Conservation (phyloP, 2,329 filamentous ascomycete genomes). For the Monilinia aucupariae region DNA sequence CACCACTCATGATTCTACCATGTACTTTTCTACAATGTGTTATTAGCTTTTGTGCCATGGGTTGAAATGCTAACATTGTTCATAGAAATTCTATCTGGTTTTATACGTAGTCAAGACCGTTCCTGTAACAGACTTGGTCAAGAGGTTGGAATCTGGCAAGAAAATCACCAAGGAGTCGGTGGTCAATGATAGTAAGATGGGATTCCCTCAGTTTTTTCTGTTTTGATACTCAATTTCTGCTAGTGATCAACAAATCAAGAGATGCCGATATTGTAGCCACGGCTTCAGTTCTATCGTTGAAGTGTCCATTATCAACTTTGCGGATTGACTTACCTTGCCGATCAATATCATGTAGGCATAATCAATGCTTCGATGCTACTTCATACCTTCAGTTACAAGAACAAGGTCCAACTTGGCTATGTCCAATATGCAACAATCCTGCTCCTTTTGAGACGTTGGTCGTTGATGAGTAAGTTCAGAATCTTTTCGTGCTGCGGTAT, state of each 20-base stretch:
- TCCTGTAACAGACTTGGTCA: slow-evolving; percentile 65
- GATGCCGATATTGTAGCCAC: slow-evolving; percentile 88
- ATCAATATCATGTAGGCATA: slow-evolving; percentile 74
- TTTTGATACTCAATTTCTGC: slow-evolving; percentile 18
- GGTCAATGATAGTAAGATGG: slow-evolving; percentile 68
- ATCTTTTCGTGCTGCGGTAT: slow-evolving; percentile 17
- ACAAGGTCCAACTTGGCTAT: slow-evolving; percentile 95
- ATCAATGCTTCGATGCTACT: slow-evolving; percentile 89
- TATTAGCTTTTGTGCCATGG: neutral
- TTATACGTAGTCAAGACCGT: slow-evolving; percentile 71
- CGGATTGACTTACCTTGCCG: slow-evolving; percentile 76
- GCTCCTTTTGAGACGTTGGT: slow-evolving; percentile 77
- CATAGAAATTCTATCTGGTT: slow-evolving; percentile 65
- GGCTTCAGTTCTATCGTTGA: slow-evolving; percentile 82
- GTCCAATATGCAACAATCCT: slow-evolving; percentile 83
- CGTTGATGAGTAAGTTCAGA: slow-evolving; percentile 68
- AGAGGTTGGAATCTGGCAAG: slow-evolving; percentile 58
- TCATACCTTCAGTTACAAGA: slow-evolving; percentile 93
- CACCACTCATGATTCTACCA: slow-evolving; percentile 21
- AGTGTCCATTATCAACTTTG: slow-evolving; percentile 85
- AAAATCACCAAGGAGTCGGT: slow-evolving; percentile 78
- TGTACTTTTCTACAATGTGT: slow-evolving; percentile 15
- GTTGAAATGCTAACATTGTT: slow-evolving; percentile 10
- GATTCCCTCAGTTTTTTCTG: neutral
- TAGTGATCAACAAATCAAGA: slow-evolving; percentile 74